Evolutionary conservation across 169 alveolate species (phyloP), one percentile per base, ranked within the genome.

Genomic region (Eimeria praecox): DNA sequence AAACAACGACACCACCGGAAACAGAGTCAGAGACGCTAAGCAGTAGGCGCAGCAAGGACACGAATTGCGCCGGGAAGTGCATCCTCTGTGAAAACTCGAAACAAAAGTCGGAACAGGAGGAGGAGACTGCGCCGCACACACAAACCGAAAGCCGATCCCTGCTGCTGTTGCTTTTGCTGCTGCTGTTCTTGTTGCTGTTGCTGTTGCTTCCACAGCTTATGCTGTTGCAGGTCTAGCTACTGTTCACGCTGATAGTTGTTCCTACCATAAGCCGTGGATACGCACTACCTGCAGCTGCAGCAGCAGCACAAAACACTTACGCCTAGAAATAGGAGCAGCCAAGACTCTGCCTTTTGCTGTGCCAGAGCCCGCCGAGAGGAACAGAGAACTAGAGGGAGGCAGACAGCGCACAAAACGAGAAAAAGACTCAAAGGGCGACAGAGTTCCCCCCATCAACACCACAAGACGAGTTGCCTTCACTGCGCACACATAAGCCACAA

Each of bases 401-500:
- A 83, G 52, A 52, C 91, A 52, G 35, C 91, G 91, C 73, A 54
- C 73, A 35, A 83, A 83, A 10, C 91, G 91, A 20, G 73, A n/a
- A 2, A 83, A 75, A 14, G 91, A 83, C 71, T 49, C 91, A 83
- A 83, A 83, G 30, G 91, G 91, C 27, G 91, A 83, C 18, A 83
- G 42, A 0, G 91, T 83, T n/a, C 91, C 91, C 35, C 91, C 91
- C 91, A 83, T 83, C 49, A 83, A 38, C 46, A 83, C 91, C 75
- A 83, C 91, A 49, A 83, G 73, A 0, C 91, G 91, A 54, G 56
- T 16, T 35, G 91, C 75, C 52, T 83, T 83, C 8, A 83, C 91
- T 83, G 73, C 10, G 64, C 0, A 20, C 38, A 56, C 54, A 49
- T 71, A 82, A 44, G 52, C 24, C 59, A 90, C 18, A 69, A 12